These are phyloP conservation scores for Mortierella sp. DNA, from an alignment of 371 early-diverging fungal genomes.

Conservation along the genomic window DNA sequence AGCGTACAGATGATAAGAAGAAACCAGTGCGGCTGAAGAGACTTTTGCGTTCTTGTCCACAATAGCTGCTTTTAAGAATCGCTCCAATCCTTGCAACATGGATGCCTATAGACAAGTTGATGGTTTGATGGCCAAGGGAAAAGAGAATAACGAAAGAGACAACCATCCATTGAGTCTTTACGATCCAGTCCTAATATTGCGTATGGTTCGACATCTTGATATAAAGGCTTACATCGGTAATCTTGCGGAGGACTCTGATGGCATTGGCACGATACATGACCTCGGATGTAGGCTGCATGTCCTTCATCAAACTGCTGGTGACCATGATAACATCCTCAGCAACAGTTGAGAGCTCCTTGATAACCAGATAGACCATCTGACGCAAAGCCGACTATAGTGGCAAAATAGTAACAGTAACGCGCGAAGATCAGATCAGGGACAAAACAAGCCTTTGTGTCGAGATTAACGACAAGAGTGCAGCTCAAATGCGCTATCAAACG, in stretches of 20 bases:
- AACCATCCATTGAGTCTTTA: background rate
- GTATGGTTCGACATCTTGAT: too few species aligned
- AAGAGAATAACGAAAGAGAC: background rate
- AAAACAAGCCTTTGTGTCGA: background rate
- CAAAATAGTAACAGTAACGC: constrained; percentile 3
- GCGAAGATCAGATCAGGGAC: background rate
- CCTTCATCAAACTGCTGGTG: constrained; percentile 95
- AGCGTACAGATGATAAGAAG: constrained; percentile 88
- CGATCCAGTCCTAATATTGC: background rate
- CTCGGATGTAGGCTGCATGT: constrained; percentile 94
- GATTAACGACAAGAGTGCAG: background rate
- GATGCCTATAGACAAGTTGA: constrained; percentile 70
- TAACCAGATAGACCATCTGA: constrained; percentile 96
- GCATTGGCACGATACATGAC: constrained; percentile 95
- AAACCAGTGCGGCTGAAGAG: constrained; percentile 94
- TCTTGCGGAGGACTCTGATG: constrained; percentile 94
- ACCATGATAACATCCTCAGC: constrained; percentile 98
- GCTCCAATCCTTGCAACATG: constrained; percentile 96
- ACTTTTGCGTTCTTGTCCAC: constrained; percentile 95
- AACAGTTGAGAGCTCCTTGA: constrained; percentile 93
- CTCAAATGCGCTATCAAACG: background rate
- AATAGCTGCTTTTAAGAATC: constrained; percentile 96
- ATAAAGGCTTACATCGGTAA: constrained; percentile 85
- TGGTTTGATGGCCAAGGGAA: background rate
- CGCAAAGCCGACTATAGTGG: constrained; percentile 81